Evolutionary conservation across 148 eudicot genomes (phyloP), one percentile per base, ranked within the genome.

Genomic region (Arctostaphylos glauca): DNA sequence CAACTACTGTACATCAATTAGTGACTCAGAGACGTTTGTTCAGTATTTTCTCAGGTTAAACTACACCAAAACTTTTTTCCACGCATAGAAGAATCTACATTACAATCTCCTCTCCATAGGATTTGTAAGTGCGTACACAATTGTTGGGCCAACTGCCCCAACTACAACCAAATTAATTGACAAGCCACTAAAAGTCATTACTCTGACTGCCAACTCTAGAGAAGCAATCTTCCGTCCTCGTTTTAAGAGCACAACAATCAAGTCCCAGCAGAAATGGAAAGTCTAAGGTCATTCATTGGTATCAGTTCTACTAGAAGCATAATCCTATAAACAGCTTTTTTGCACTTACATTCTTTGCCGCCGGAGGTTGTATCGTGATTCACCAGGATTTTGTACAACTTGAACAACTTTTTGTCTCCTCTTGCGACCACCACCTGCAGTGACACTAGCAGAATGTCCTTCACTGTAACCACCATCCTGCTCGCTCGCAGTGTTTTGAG

Each of bases 341-440:
- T 25, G 10, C 56, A 89, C 95, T 89, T 92, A 94, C 97, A 76
- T 91, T 84, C 86, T 94, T 49, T 86, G 84, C 78, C 88, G 90
- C 60, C 99, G 91, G 80, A 96, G 97, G 82, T 94, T 93, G 90
- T 94, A 96, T 76, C 97, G 90, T 79, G 64, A 83, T 86, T 83
- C 95, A 81, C 74, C 88, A 80, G 89, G 87, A 68, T 77, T 75
- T 84, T 90, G 91, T 56, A 77, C 93, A 81, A 81, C 86, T 50
- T 86, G 87, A 56, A 87, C 84, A 79, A 81, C 87, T 81, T 89
- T 92, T 55, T 86, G 94, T 70, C 93, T 91, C 85, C 95, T 93
- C 87, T 88, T 89, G 46, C 89, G 92, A n/a, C 85, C 90, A 80
- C 90, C 90, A 70, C 90, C 93, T 60, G 84, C 89, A 13, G 84